These are phyloP conservation scores for Trypanosoma vivax DNA, from an alignment of 208 protist species.

Conservation along the genomic window DNA sequence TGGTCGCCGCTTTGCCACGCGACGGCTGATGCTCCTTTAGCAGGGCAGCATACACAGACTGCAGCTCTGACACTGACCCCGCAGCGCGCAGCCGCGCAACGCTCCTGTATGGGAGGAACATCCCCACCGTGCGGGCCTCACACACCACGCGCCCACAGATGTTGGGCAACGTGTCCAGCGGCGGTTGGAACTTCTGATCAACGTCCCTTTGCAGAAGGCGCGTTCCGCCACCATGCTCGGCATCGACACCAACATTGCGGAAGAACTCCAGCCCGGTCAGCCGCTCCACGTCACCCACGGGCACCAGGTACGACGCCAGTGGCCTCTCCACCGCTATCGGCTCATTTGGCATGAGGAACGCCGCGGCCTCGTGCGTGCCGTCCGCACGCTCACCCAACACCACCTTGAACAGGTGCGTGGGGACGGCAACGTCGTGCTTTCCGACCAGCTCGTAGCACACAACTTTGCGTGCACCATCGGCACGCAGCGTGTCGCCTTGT, in stretches of 20 bases:
- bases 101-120: conserved; percentile 47
- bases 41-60: conserved; percentile 30
- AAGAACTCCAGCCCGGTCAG: conserved; percentile 79
- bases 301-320: conserved; percentile 68
- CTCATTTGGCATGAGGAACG: conserved; percentile 77
- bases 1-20: background rate
- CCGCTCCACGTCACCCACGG: conserved; percentile 34
- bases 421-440: conserved; percentile 59
- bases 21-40: conserved; percentile 3
- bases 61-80: conserved; percentile 43
- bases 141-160: conserved; percentile 52
- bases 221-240: too few species aligned
- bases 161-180: conserved; percentile 26
- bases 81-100: conserved; percentile 59
- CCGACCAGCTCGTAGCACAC: conserved; percentile 62
- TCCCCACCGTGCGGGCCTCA: conserved; percentile 25
- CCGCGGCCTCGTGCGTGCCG: conserved; percentile 33
- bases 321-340: conserved; percentile 56
- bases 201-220: too few species aligned
- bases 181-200: background rate
- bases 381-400: conserved; percentile 43
- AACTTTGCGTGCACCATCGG: conserved; percentile 13
- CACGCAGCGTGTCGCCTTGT: background rate
- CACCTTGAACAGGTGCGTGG: conserved; percentile 83
- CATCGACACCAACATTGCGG: conserved; percentile 20